A percentile compares a stretch with the other conserved stretches of the same genome.
phyloP scores from a whole-genome alignment of 2,329 filamentous ascomycete species.

The Trichophyton schoenleinii region DNA sequence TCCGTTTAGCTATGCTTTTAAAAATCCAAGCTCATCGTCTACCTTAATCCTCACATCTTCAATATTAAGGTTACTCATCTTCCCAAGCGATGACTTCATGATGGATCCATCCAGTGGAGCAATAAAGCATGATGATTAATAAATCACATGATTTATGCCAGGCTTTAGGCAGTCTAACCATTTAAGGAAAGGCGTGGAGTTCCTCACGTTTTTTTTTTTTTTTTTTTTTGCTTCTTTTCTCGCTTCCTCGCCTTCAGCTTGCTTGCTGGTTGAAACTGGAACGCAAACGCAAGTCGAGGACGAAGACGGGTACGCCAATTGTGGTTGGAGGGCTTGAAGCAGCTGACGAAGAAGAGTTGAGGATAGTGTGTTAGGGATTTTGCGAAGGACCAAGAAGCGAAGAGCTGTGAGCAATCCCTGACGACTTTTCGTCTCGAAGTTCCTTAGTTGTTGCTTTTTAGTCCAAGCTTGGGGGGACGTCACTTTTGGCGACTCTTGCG shows the following conservation, averaged over 20 bases:
- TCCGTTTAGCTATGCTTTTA: too few species aligned
- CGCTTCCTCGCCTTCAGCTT: background rate
- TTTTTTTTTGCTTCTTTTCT: background rate
- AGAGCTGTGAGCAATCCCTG: conserved; percentile 1
- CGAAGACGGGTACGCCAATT: conserved; percentile 7
- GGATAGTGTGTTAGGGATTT: background rate
- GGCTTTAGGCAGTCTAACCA: background rate
- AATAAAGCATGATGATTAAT: background rate
- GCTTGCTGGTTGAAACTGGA: background rate
- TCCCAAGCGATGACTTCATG: too few species aligned
- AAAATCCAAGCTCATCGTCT: too few species aligned
- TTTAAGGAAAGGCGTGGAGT: background rate
- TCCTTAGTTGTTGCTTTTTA: background rate
- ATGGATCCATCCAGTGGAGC: too few species aligned
- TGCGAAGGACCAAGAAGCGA: background rate
- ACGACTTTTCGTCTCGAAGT: background rate
- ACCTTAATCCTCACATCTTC: too few species aligned
- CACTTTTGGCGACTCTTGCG: background rate
- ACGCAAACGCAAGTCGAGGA: background rate
- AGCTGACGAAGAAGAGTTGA: conserved; percentile 4
- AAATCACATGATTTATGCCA: background rate
- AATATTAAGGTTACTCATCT: too few species aligned
- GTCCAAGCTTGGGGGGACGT: background rate
- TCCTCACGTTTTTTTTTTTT: background rate
- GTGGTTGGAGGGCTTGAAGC: conserved; percentile 14